Evolutionary conservation across 106 monocot genomes (phyloP).

Genomic region (Hemerocallis citrina): DNA sequence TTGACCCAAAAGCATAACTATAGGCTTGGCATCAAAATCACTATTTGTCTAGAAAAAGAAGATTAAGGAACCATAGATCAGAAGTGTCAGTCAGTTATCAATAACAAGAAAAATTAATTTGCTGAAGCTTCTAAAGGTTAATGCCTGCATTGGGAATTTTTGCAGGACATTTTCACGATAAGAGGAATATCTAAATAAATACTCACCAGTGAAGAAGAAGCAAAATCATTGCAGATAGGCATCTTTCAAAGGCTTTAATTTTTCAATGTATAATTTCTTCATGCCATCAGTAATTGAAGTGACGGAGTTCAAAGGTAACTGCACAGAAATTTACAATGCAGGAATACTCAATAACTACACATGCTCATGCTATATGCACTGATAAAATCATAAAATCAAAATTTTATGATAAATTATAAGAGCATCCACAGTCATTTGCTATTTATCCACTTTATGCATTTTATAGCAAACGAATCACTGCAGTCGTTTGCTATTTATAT

Average conservation of each 20-base stretch:
- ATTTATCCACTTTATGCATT: too few relatives aligned
- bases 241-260: conserved; percentile 86
- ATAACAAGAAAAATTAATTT: not conserved
- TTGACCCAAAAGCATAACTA: conserved; percentile 98
- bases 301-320: conserved; percentile 79
- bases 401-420: too few relatives aligned
- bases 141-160: not conserved
- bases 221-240: conserved; percentile 94
- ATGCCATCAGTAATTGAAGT: conserved; percentile 92
- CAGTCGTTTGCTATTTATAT: too few relatives aligned
- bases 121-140: not conserved
- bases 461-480: too few relatives aligned
- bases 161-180: not conserved
- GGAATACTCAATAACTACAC: too few relatives aligned
- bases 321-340: not conserved
- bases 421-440: too few relatives aligned
- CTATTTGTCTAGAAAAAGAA: conserved; percentile 64
- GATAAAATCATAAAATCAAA: too few relatives aligned
- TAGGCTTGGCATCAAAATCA: conserved; percentile 98
- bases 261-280: conserved; percentile 87
- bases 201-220: conserved; percentile 79
- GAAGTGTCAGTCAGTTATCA: not conserved
- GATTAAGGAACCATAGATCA: conserved; percentile 4
- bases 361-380: too few relatives aligned
- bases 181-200: not conserved